Evolutionary conservation across 2,329 filamentous ascomycete genomes (phyloP), one percentile per base, ranked within the genome.

Genomic region (Pseudogymnoascus sp.): DNA sequence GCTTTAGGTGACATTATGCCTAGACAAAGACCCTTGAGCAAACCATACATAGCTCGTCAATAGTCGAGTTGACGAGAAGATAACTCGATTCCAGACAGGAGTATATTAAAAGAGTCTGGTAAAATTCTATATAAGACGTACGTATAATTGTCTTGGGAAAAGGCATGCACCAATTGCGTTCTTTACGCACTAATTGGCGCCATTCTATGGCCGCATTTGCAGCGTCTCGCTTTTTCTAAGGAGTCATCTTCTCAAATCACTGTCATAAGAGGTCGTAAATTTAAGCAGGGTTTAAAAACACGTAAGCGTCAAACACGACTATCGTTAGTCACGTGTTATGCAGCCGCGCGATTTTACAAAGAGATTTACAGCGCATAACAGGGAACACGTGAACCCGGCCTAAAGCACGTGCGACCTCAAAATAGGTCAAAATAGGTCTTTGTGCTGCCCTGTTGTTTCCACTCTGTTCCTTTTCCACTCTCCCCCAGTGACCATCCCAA

Each of bases 401-500:
- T 5, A 23, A 47, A 10, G 42, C 21, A 53, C 47, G 47, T 53
- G 23, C 25, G 25, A 5, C 8, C 47, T 53, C 14, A 18, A 53
- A 53, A 53, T 53, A 53, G 47, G 47, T 53, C 14, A 18, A 53
- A 53, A 53, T 53, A 53, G 47, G 47, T 8, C 25, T 10, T 53
- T 5, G 25, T 12, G 10, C 23, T 28, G 21, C 47, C n/a, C 33
- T 40, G 10, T 37, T 23, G 25, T n/a, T n/a, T n/a, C n/a, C n/a
- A n/a, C n/a, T n/a, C n/a, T n/a, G n/a, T 60, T 56, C 53, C 37
- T 33, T 59, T 59, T 11, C 63, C 61, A 44, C 37, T 66, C 63
- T 25, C 38, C 69, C 64, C 63, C 62, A 67, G 68, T 68, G 67
- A 68, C 64, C 60, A 62, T 40, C 60, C 59, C 62, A 62, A 60